Base-by-base conservation (phyloP, 345 rosid genomes). In the Syzygium grande region DNA sequence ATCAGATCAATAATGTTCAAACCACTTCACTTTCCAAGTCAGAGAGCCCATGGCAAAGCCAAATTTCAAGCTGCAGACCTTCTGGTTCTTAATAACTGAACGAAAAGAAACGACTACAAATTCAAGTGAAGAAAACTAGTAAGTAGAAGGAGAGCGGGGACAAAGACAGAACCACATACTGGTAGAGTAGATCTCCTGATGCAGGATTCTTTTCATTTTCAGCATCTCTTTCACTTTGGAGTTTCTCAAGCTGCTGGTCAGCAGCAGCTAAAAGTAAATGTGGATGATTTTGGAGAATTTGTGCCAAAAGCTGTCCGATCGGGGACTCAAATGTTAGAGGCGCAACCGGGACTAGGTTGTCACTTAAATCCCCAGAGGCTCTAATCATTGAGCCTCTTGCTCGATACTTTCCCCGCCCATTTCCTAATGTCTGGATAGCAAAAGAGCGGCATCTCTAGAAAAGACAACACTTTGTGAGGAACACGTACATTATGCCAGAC, bases 181-280 rank as follows among this genome's bases (percentile, higher is more conserved):
- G 94, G 92, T 93, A 95, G 87, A 97, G 97, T 86, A 90, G 88
- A 90, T 97, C 96, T 84, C 91, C 92, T 84, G 91, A 52, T 11
- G 94, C 86, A 63, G 91, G 86, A 65, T 89, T 86, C 29, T 91
- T 94, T 34, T 93, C 86, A 89, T 86, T 91, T 85, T 87, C 91
- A 34, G 91, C 84, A 77, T 95, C 95, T 87, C 93, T 91, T 56
- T 94, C 98, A 30, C 89, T 88, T 52, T 93, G 95, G 89, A 97
- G 93, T 87, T 94, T 95, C 90, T 94, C 96, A 85, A 97, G 97
- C 90, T 97, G 99, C 88, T 96, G 96, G 90, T 96, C 99, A 89
- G 96, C 91, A 3, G 99, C 96, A 5, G 94, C 90, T 19, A 94
- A 96, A 77, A 96, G 91, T n/a, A 97, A 89, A 93, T 97, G 98